Percentiles rank a stretch among this genome's conserved stretches.
Conservation (phyloP, 2,329 filamentous ascomycete genomes). For the Ophiostoma piceae region DNA sequence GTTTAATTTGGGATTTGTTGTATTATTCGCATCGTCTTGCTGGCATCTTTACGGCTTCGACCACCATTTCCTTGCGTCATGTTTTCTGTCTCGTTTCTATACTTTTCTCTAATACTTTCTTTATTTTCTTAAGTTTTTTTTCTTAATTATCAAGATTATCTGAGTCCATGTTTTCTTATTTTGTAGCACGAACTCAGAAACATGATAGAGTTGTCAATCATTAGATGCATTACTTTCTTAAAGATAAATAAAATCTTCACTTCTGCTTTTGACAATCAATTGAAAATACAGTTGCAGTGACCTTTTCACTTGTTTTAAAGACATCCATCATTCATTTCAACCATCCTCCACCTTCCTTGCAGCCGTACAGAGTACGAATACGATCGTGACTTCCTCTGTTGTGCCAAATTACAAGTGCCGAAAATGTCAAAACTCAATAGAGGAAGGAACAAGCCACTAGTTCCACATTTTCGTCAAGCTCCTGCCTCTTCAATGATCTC, state of each 20-base stretch:
- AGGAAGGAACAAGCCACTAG: slow-evolving; percentile 9
- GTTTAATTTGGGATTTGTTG: neutral
- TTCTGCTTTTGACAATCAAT: no score
- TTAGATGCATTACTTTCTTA: neutral
- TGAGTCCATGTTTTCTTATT: no score
- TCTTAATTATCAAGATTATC: neutral
- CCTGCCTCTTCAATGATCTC: no score
- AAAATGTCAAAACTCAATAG: neutral
- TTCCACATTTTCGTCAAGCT: neutral
- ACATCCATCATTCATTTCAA: no score
- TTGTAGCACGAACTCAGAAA: no score
- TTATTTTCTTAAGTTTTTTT: neutral
- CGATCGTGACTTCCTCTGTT: neutral
- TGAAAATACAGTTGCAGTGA: no score
- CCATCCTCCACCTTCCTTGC: neutral
- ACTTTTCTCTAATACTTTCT: neutral
- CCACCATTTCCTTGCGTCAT: slow-evolving; percentile 3
- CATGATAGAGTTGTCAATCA: neutral
- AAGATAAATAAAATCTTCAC: no score
- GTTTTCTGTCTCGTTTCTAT: neutral
- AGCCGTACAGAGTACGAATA: neutral
- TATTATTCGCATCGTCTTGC: neutral
- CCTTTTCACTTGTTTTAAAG: no score
- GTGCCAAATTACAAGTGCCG: neutral
- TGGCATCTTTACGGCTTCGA: neutral